A percentile compares a stretch with the other conserved stretches of the same genome.
Conservation (phyloP, 2,329 filamentous ascomycete genomes). For the Beauveria medogensis region DNA sequence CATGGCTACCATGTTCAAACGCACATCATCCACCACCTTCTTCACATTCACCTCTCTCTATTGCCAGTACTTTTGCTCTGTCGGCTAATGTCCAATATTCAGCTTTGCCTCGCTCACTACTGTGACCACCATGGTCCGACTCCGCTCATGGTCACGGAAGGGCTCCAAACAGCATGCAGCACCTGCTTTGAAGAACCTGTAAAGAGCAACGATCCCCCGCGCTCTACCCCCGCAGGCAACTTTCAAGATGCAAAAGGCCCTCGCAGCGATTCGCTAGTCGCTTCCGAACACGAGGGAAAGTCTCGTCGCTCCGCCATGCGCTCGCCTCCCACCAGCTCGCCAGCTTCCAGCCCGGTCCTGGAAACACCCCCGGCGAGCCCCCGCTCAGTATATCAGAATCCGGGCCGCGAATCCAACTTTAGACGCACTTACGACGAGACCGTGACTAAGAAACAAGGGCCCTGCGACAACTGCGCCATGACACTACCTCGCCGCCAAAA, state of each 20-base stretch:
- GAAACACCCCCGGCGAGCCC: slow-evolving; percentile 54
- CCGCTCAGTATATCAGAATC: slow-evolving; percentile 29
- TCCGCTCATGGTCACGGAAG: slow-evolving; percentile 62
- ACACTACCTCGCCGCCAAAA: slow-evolving; percentile 43
- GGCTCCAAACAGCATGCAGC: slow-evolving; percentile 51
- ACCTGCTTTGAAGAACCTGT: slow-evolving; percentile 43
- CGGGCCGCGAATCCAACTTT: slow-evolving; percentile 50
- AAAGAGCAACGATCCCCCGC: slow-evolving; percentile 27
- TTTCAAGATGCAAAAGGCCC: slow-evolving; percentile 36
- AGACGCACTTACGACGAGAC: slow-evolving; percentile 56
- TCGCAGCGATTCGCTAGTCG: slow-evolving; percentile 35
- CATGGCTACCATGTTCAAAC: slow-evolving; percentile 2
- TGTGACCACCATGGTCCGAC: slow-evolving; percentile 64
- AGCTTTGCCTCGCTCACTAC: slow-evolving; percentile 63
- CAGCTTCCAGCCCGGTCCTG: slow-evolving; percentile 33
- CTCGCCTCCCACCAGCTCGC: slow-evolving; percentile 20
- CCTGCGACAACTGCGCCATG: slow-evolving; percentile 62
- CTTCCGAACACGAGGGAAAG: slow-evolving; percentile 37
- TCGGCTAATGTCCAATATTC: slow-evolving; percentile 31
- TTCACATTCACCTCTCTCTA: background rate
- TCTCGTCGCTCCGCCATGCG: slow-evolving; percentile 30
- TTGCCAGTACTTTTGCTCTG: background rate
- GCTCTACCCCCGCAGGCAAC: slow-evolving; percentile 31
- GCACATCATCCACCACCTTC: slow-evolving; percentile 6
- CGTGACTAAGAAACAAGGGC: slow-evolving; percentile 54